A percentile compares a stretch with the other conserved stretches of the same genome.
Evolutionary conservation across 208 protist genomes (phyloP).

Genomic region (Acanthamoeba castellanii): DNA sequence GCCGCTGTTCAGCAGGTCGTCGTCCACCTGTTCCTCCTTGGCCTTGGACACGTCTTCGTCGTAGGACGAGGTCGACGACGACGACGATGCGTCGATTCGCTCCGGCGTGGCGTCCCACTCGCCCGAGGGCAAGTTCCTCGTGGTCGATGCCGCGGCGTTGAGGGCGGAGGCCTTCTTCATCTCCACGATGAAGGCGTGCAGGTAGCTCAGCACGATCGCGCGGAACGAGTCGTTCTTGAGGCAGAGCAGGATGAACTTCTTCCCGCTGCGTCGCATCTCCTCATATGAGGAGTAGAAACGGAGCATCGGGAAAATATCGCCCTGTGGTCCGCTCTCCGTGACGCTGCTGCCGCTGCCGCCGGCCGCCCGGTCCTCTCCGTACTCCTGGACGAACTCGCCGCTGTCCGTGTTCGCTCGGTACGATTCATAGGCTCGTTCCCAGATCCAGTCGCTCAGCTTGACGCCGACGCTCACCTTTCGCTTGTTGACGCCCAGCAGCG

Average conservation of each 20-base stretch:
- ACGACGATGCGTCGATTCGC: neutral
- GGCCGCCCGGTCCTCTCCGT: neutral
- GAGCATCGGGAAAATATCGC: conserved; percentile 28
- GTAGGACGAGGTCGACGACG: neutral
- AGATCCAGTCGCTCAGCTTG: conserved; percentile 49
- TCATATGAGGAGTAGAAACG: conserved; percentile 10
- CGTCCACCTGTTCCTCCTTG: neutral
- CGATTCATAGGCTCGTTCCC: neutral
- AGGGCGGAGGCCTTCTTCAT: neutral
- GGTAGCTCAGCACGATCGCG: conserved; percentile 28
- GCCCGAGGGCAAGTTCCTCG: neutral
- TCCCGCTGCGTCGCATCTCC: neutral
- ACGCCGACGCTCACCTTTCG: neutral
- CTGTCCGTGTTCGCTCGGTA: neutral
- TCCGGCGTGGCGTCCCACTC: neutral
- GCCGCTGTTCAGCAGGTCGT: neutral
- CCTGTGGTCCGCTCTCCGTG: neutral
- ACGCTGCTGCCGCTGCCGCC: neutral
- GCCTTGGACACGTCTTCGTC: neutral
- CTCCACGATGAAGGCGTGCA: neutral
- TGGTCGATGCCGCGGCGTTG: neutral
- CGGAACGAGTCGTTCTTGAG: conserved; percentile 47
- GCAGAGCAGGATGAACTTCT: conserved; percentile 51
- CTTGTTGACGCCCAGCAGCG: neutral
- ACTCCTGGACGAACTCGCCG: neutral